phyloP scores from a whole-genome alignment of 495 filamentous ascomycete species.

The Aspergillus conjunctus region DNA sequence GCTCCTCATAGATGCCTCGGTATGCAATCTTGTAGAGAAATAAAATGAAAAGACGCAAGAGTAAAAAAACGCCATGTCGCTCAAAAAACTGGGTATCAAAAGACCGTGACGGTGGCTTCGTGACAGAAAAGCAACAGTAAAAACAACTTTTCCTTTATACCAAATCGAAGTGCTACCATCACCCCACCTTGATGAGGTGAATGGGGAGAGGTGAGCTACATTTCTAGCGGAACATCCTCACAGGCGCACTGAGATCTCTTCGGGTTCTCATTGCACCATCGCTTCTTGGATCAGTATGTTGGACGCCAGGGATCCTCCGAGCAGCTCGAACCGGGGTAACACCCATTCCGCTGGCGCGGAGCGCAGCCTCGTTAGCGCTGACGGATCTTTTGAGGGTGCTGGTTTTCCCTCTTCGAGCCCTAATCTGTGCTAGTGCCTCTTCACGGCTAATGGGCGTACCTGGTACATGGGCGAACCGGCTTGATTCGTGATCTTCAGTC shows the following conservation, averaged over 20 bases:
- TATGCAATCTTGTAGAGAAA: constrained; percentile 11
- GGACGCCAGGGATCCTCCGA: constrained; percentile 43
- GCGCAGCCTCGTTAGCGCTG: constrained; percentile 40
- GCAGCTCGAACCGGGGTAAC: constrained; percentile 33
- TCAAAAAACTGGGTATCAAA: constrained; percentile 27
- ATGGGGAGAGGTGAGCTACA: constrained; percentile 16
- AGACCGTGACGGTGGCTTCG: constrained; percentile 18
- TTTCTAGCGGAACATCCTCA: constrained; percentile 43
- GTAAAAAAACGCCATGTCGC: constrained; percentile 29
- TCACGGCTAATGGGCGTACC: constrained; percentile 52
- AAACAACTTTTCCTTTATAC: background rate
- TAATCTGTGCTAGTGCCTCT: constrained; percentile 54
- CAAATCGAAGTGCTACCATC: background rate
- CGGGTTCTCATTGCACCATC: constrained; percentile 36
- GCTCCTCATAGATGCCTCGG: constrained; percentile 18
- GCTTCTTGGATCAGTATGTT: constrained; percentile 31
- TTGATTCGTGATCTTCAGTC: constrained; percentile 27
- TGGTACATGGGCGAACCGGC: constrained; percentile 32
- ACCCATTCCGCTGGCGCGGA: constrained; percentile 31
- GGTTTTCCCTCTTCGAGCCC: constrained; percentile 49
- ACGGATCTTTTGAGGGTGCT: constrained; percentile 49
- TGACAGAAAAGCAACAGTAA: constrained; percentile 9
- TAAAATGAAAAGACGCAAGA: too few relatives aligned
- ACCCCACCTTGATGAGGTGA: background rate
- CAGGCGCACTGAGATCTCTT: constrained; percentile 45